Evolutionary conservation across 2,329 filamentous ascomycete genomes (phyloP).

Genomic region (Graphilbum sp.): DNA sequence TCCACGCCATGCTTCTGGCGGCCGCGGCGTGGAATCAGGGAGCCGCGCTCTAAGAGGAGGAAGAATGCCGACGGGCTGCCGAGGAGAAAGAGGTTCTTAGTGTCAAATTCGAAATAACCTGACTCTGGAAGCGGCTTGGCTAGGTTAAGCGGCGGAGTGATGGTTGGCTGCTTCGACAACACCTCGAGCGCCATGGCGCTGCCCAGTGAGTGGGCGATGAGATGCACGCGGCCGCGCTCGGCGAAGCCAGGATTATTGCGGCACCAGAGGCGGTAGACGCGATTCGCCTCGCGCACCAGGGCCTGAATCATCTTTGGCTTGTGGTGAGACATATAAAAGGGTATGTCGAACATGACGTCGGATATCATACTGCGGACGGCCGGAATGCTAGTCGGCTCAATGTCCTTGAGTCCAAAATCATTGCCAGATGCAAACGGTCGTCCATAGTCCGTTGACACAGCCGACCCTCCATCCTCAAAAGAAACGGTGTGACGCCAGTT

Average conservation of each 20-base stretch:
- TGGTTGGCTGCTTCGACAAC: slow-evolving; percentile 73
- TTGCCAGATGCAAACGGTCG: slow-evolving; percentile 37
- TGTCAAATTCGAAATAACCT: slow-evolving; percentile 72
- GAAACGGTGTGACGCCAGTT: slow-evolving; percentile 88
- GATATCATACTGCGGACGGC: slow-evolving; percentile 88
- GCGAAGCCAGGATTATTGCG: slow-evolving; percentile 80
- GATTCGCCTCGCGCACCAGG: slow-evolving; percentile 77
- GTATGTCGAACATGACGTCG: slow-evolving; percentile 96
- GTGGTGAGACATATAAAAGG: slow-evolving; percentile 93
- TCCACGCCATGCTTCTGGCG: slow-evolving; percentile 62
- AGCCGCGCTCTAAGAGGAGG: slow-evolving; percentile 60
- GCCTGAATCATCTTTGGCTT: slow-evolving; percentile 90
- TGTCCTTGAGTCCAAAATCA: slow-evolving; percentile 60
- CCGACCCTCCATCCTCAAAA: slow-evolving; percentile 79
- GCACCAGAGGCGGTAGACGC: slow-evolving; percentile 93
- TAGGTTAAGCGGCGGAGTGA: slow-evolving; percentile 35
- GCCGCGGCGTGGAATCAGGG: slow-evolving; percentile 59
- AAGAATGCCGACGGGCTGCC: slow-evolving; percentile 92
- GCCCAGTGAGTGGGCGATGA: slow-evolving; percentile 85
- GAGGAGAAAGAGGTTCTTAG: slow-evolving; percentile 72
- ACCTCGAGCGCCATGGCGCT: slow-evolving; percentile 92
- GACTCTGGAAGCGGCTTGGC: slow-evolving; percentile 23
- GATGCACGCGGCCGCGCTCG: slow-evolving; percentile 66
- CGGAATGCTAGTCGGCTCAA: slow-evolving; percentile 79
- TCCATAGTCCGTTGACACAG: slow-evolving; percentile 21